Evolutionary conservation across 2,329 filamentous ascomycete species (phyloP).

Genomic region (Cladophialophora exuberans): DNA sequence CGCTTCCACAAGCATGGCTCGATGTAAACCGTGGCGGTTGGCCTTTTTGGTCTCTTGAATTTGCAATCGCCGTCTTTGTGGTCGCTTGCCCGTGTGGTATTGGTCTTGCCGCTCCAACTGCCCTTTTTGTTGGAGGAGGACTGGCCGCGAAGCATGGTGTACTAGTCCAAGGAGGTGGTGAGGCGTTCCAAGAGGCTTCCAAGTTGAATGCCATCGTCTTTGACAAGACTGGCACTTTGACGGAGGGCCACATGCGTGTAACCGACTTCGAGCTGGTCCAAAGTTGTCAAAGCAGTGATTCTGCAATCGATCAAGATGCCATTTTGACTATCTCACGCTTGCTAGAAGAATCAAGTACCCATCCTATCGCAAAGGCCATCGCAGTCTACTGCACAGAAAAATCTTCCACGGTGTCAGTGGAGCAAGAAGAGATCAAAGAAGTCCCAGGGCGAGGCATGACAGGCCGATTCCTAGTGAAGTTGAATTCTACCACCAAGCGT

Average conservation of each 20-base stretch:
- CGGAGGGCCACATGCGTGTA: slow-evolving; percentile 63
- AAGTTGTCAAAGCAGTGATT: slow-evolving; percentile 7
- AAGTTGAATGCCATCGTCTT: slow-evolving; percentile 78
- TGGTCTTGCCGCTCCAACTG: slow-evolving; percentile 82
- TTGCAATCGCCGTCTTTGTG: slow-evolving; percentile 83
- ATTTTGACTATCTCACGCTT: slow-evolving; percentile 52
- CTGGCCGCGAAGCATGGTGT: slow-evolving; percentile 80
- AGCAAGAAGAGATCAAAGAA: slow-evolving; percentile 52
- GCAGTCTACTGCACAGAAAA: slow-evolving; percentile 50
- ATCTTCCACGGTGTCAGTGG: slow-evolving; percentile 32
- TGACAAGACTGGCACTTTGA: slow-evolving; percentile 86
- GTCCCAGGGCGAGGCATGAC: slow-evolving; percentile 61
- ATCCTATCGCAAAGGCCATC: slow-evolving; percentile 62
- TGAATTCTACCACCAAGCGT: slow-evolving; percentile 27
- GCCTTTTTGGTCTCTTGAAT: slow-evolving; percentile 61
- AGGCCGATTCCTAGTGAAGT: slow-evolving; percentile 49
- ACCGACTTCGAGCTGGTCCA: slow-evolving; percentile 53
- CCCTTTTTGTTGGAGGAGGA: slow-evolving; percentile 81
- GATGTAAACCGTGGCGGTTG: slow-evolving; percentile 52
- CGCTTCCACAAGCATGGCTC: slow-evolving; percentile 54
- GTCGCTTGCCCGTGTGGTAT: slow-evolving; percentile 85
- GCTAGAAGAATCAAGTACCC: slow-evolving; percentile 63
- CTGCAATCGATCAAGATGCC: slow-evolving; percentile 35
- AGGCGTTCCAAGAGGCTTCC: slow-evolving; percentile 84
- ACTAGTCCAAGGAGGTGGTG: slow-evolving; percentile 79